Conservation (phyloP, 2,329 filamentous ascomycete genomes). For the Cryphonectria japonica region DNA sequence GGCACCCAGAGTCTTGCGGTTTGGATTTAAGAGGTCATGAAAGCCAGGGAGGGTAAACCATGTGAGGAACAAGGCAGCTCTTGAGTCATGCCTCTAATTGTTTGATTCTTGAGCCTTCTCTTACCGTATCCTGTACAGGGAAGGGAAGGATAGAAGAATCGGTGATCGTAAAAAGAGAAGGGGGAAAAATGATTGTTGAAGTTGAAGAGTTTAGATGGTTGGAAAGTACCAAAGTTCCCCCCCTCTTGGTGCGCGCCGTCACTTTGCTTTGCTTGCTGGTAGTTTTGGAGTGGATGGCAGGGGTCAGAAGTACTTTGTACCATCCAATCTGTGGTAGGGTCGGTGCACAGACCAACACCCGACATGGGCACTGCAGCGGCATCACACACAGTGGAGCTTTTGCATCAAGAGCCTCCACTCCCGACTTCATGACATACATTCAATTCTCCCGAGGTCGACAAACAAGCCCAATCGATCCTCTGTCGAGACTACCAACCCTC, state of each 20-base stretch:
- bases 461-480: no score
- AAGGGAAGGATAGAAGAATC: background rate
- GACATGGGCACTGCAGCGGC: constrained; percentile 1
- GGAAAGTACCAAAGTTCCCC: constrained; percentile 5
- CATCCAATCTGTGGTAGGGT: background rate
- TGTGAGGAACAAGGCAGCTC: background rate
- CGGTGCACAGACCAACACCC: background rate
- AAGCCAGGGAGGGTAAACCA: background rate
- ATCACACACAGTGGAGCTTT: constrained; percentile 12
- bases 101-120: background rate
- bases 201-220: background rate
- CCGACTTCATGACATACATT: constrained; percentile 11
- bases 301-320: constrained; percentile 1
- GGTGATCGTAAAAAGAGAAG: background rate
- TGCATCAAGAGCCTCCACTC: constrained; percentile 8
- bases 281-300: background rate
- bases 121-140: background rate
- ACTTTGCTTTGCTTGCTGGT: background rate
- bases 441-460: background rate
- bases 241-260: constrained; percentile 1
- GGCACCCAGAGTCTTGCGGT: background rate
- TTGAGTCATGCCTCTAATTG: constrained; percentile 4
- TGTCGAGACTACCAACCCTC: background rate
- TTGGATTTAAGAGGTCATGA: background rate
- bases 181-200: background rate